A percentile compares a stretch with the other conserved stretches of the same genome.
Conservation (phyloP, 2,329 filamentous ascomycete genomes). For the Fusarium devonianum region DNA sequence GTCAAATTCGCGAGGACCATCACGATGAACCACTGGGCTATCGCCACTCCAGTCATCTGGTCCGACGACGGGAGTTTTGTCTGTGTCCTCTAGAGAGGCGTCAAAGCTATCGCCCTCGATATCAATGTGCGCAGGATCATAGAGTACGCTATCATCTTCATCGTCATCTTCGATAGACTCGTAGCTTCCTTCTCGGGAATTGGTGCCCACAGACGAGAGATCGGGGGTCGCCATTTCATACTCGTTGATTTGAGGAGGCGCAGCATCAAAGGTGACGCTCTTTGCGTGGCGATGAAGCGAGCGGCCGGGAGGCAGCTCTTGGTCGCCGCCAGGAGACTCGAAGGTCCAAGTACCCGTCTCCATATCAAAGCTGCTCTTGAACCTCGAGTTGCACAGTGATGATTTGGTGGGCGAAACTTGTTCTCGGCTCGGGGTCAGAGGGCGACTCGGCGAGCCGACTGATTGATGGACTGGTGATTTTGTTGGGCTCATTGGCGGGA, state of each 20-base stretch:
- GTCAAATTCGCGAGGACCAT: constrained; percentile 59
- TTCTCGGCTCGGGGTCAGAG: constrained; percentile 69
- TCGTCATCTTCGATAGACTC: constrained; percentile 83
- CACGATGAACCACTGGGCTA: constrained; percentile 53
- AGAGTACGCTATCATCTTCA: constrained; percentile 66
- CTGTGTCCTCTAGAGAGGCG: constrained; percentile 91
- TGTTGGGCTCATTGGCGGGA: constrained; percentile 64
- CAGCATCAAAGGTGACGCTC: constrained; percentile 95
- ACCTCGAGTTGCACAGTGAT: constrained; percentile 74
- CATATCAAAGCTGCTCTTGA: constrained; percentile 73
- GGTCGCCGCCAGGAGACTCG: constrained; percentile 66
- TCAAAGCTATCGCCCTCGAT: constrained; percentile 87
- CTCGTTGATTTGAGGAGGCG: constrained; percentile 93
- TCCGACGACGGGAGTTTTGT: constrained; percentile 97
- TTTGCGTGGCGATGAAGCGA: constrained; percentile 85
- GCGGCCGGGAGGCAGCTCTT: constrained; percentile 68
- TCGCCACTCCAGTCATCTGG: constrained; percentile 94
- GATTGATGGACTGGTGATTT: constrained; percentile 52
- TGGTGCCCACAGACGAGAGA: constrained; percentile 88
- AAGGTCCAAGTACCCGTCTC: constrained; percentile 73
- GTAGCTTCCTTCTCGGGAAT: constrained; percentile 91
- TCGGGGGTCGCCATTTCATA: constrained; percentile 98
- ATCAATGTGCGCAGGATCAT: constrained; percentile 60
- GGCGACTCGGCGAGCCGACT: constrained; percentile 40
- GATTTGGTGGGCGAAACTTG: constrained; percentile 87